Evolutionary conservation across 345 rosid genomes (phyloP).

Genomic region (Populus alba): DNA sequence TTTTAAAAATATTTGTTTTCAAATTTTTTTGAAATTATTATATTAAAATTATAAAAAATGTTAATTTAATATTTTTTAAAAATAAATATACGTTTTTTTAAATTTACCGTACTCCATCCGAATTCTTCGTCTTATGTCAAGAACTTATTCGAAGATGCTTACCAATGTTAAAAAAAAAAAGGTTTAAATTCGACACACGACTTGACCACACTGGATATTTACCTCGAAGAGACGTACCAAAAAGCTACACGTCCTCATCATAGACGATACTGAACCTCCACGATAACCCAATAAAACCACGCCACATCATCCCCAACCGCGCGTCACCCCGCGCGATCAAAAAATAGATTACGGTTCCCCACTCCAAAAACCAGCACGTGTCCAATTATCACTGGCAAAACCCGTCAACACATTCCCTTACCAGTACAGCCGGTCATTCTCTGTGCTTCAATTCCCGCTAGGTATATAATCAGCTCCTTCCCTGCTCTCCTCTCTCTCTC

Average conservation of each 20-base stretch:
- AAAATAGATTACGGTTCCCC: conserved; percentile 24
- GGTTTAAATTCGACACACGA: no score
- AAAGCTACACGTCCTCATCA: not conserved
- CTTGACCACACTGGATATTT: not conserved
- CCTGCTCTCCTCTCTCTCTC: not conserved
- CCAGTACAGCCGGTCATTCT: conserved; percentile 43
- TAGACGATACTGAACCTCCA: conserved; percentile 5
- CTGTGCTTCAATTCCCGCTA: conserved; percentile 46
- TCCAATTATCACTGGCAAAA: not conserved
- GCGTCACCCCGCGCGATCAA: conserved; percentile 33
- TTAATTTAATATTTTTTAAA: no score
- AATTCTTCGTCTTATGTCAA: no score
- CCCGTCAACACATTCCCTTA: conserved; percentile 18
- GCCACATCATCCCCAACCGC: conserved; percentile 24
- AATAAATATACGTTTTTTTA: no score
- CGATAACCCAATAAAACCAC: not conserved
- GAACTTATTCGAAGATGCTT: no score
- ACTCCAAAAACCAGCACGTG: conserved; percentile 29
- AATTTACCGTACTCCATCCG: no score
- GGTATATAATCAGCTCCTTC: conserved; percentile 35
- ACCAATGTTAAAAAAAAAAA: no score
- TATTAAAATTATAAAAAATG: no score
- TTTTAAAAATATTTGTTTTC: no score
- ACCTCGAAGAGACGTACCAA: conserved; percentile 3
- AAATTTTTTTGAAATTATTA: no score